These are phyloP conservation scores for Coniferiporia sulphurascens DNA, from an alignment of 1,284 basidiomycete genomes.

Conservation along the genomic window DNA sequence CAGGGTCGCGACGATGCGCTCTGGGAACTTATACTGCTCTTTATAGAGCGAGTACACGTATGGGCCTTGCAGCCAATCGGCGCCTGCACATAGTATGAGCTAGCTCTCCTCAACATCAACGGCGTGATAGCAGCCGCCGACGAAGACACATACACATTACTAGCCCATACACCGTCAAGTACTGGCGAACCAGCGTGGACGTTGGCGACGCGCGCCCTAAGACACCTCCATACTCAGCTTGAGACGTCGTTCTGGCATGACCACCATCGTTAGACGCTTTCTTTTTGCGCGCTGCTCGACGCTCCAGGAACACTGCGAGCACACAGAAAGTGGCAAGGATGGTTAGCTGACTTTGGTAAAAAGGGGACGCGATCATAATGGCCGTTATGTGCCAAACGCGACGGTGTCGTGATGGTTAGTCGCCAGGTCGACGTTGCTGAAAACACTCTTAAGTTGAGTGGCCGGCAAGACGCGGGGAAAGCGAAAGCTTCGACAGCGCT, in stretches of 20 bases:
- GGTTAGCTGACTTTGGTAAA: conserved; percentile 52
- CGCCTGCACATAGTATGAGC: conserved; percentile 37
- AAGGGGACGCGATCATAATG: conserved; percentile 23
- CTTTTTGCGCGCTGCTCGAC: conserved; percentile 34
- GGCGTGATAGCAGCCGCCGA: background rate
- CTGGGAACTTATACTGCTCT: conserved; percentile 61
- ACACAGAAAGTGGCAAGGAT: conserved; percentile 42
- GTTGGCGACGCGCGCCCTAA: conserved; percentile 17
- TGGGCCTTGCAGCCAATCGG: conserved; percentile 77
- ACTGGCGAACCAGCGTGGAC: conserved; percentile 46
- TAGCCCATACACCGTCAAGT: conserved; percentile 62
- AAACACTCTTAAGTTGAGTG: background rate
- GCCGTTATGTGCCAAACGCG: background rate
- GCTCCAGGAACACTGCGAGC: conserved; percentile 43
- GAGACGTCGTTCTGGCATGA: conserved; percentile 22
- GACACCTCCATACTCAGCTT: conserved; percentile 33
- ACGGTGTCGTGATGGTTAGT: background rate
- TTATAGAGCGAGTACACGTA: conserved; percentile 70
- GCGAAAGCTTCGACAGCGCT: too few relatives aligned
- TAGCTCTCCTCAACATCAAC: background rate
- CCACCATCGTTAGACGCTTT: conserved; percentile 10
- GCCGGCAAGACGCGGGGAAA: background rate
- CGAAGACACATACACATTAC: conserved; percentile 57
- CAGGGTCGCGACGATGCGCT: conserved; percentile 58
- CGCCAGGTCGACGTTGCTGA: background rate